These are phyloP conservation scores for Arabidopsis arenosa DNA, from an alignment of 345 rosid species.

Conservation along the genomic window DNA sequence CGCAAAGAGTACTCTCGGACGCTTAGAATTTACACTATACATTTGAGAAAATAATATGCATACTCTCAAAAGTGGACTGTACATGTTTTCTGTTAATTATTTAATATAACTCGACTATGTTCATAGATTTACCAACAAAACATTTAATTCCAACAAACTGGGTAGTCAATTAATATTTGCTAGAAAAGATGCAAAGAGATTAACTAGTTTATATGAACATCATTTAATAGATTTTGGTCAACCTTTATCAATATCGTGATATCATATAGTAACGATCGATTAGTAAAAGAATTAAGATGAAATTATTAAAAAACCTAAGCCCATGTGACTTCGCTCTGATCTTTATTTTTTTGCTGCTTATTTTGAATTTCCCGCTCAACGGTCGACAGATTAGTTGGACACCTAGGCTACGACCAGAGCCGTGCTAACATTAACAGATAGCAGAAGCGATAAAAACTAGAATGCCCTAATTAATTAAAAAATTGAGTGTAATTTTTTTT, in stretches of 20 bases:
- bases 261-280: slow-evolving; percentile 21
- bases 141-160: slow-evolving; percentile 31
- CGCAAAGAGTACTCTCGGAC: background rate
- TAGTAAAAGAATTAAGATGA: slow-evolving; percentile 12
- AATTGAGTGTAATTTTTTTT: no score
- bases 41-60: background rate
- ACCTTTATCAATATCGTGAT: slow-evolving; percentile 7
- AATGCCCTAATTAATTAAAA: no score
- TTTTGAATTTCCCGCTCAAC: slow-evolving; percentile 47
- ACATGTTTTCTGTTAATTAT: background rate
- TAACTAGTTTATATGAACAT: slow-evolving; percentile 21
- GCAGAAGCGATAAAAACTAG: no score
- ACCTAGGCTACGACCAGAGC: slow-evolving; percentile 2
- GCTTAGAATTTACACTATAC: background rate
- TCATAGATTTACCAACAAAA: background rate
- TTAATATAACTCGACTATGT: background rate
- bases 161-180: slow-evolving; percentile 15
- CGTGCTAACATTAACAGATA: no score
- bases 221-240: slow-evolving; percentile 33
- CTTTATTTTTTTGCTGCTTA: slow-evolving; percentile 29
- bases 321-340: slow-evolving; percentile 43
- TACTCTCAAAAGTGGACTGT: background rate
- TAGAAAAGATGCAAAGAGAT: slow-evolving; percentile 22
- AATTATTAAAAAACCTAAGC: slow-evolving; percentile 12
- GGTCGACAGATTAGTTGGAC: slow-evolving; percentile 39